These are phyloP conservation scores for Biscogniauxia mediterranea DNA, from an alignment of 2,329 filamentous ascomycete genomes.

Conservation along the genomic window DNA sequence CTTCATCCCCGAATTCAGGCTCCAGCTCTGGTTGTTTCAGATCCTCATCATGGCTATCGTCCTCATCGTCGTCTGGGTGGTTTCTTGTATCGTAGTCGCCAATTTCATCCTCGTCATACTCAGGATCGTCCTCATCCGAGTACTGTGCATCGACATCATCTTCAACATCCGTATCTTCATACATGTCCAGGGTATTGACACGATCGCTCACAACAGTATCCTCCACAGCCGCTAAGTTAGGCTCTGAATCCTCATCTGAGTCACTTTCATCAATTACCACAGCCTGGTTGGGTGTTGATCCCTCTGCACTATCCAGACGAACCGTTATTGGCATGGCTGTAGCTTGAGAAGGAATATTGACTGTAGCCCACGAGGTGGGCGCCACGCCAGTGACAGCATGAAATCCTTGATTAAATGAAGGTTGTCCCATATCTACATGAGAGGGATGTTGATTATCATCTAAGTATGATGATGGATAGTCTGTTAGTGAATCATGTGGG, in stretches of 20 bases:
- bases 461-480: conserved; percentile 27
- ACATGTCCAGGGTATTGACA: conserved; percentile 19
- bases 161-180: conserved; percentile 27
- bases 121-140: conserved; percentile 30
- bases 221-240: conserved; percentile 16
- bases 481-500: conserved; percentile 10
- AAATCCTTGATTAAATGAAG: conserved; percentile 5
- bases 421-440: conserved; percentile 8
- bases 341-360: conserved; percentile 22
- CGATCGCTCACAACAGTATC: conserved; percentile 16
- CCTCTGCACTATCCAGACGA: conserved; percentile 20
- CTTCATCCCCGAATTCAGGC: conserved; percentile 28
- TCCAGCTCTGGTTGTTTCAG: conserved; percentile 25
- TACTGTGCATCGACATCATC: conserved; percentile 27
- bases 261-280: conserved; percentile 33
- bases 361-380: conserved; percentile 25
- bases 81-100: conserved; percentile 33
- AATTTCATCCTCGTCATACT: conserved; percentile 32
- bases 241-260: conserved; percentile 22
- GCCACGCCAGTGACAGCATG: conserved; percentile 5
- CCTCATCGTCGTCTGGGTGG: conserved; percentile 34
- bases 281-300: conserved; percentile 22
- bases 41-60: conserved; percentile 32
- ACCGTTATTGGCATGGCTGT: conserved; percentile 12
- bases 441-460: conserved; percentile 13